Conservation (phyloP, 2,329 filamentous ascomycete species). For the Aspergillus flavus region DNA sequence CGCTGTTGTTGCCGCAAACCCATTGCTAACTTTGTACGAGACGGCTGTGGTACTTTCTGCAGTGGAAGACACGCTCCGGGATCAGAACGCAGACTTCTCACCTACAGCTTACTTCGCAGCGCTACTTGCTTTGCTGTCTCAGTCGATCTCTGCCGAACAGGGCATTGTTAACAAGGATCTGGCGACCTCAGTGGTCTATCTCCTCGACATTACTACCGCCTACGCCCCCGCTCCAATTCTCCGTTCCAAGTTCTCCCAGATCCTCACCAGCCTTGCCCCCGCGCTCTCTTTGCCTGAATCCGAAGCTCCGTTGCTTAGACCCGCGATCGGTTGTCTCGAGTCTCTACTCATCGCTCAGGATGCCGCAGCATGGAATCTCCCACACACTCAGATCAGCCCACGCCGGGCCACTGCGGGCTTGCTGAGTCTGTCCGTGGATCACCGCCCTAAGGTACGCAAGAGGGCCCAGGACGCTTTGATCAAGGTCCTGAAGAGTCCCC, state of each 20-base stretch:
- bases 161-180: conserved; percentile 78
- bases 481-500: conserved; percentile 79
- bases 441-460: conserved; percentile 90
- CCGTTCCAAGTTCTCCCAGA: conserved; percentile 91
- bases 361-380: conserved; percentile 81
- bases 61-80: conserved; percentile 88
- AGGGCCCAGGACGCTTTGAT: conserved; percentile 86
- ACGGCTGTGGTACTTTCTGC: conserved; percentile 78
- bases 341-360: conserved; percentile 90
- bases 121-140: conserved; percentile 82
- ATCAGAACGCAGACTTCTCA: conserved; percentile 80
- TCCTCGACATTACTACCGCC: conserved; percentile 88
- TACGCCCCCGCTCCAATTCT: conserved; percentile 84
- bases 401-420: conserved; percentile 85
- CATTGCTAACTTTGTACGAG: conserved; percentile 21
- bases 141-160: conserved; percentile 65
- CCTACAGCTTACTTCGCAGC: conserved; percentile 94
- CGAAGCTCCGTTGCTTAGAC: conserved; percentile 81
- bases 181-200: conserved; percentile 85
- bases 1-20: background rate
- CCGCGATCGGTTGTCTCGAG: conserved; percentile 91
- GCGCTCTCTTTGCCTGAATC: conserved; percentile 77
- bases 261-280: conserved; percentile 82
- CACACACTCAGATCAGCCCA: conserved; percentile 79
- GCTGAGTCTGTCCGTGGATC: conserved; percentile 80